Base-by-base conservation (phyloP, 2,329 filamentous ascomycete genomes). In the Cytospora leucostoma region DNA sequence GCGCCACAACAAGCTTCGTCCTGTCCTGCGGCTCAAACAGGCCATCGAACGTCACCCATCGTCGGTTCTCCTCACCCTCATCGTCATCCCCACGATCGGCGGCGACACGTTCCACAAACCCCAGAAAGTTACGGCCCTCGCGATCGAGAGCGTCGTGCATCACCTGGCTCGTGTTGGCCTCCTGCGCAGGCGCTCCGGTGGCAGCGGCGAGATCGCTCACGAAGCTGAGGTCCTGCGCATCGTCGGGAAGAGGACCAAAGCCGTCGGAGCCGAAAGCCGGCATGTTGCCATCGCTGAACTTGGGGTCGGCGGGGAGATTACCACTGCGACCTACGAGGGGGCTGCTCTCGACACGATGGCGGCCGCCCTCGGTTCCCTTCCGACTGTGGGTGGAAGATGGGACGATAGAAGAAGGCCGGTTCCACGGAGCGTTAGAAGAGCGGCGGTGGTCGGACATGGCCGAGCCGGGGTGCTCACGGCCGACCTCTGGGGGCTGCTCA, bases 11-110 rank as follows among this genome's bases (percentile, higher is more conserved):
- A 35, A 84, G 77, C 40, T 79, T 82, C 35, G 84, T 85, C 50
- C 78, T 76, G 54, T 79, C 75, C 11, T 71, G 71, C 0, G 86
- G 82, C n/a, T 84, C 80, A 52, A 95, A 84, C 11, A 97, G 76
- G 56, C 86, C 78, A 53, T 88, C 85, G 71, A 97, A 96, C 0
- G 82, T 77, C 50, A 95, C 78, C 75, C 80, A 85, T 17, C 71
- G 74, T 12, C 75, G 73, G 50, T 68, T 65, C n/a, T 70, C 66
- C 27, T 72, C 70, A 19, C 66, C 66, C 2, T 35, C 66, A 62
- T 68, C 69, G 13, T 74, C 75, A 33, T 70, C 74, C 64, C 70
- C 71, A 63, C 67, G 73, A 17, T 59, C 54, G 19, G 27, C 34
- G 17, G 73, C 76, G 21, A 75, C 72, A 13, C 73, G 70, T n/a